phyloP scores from a whole-genome alignment of 2,329 filamentous ascomycete species.

The Xylariaceae sp. region DNA sequence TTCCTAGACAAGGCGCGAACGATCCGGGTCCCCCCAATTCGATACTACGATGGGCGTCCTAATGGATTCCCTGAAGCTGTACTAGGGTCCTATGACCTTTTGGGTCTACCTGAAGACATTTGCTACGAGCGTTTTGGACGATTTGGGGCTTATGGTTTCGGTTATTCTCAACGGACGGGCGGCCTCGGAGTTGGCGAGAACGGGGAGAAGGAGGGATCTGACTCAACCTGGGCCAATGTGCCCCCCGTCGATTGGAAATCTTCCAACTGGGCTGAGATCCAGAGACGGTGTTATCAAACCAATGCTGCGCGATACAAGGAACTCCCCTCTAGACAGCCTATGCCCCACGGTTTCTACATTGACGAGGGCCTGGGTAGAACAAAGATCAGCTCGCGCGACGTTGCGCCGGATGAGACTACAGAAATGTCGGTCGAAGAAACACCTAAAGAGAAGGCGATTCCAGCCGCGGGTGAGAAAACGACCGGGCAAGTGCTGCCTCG shows the following conservation, averaged over 20 bases:
- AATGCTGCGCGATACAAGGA: constrained; percentile 68
- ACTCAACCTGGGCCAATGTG: constrained; percentile 68
- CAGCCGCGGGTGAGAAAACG: constrained; percentile 13
- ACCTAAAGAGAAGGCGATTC: constrained; percentile 15
- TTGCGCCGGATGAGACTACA: constrained; percentile 9
- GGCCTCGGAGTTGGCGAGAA: constrained; percentile 82
- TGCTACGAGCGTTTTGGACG: constrained; percentile 92
- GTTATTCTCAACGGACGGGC: constrained; percentile 74
- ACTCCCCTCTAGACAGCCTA: constrained; percentile 33
- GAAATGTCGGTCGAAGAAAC: constrained; percentile 7
- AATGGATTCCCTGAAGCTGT: constrained; percentile 79
- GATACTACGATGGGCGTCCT: constrained; percentile 73
- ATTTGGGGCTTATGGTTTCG: constrained; percentile 83
- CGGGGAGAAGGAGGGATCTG: constrained; percentile 76
- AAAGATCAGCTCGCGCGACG: constrained; percentile 21
- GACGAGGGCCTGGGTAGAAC: constrained; percentile 29
- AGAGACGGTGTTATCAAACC: constrained; percentile 66
- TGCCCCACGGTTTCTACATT: constrained; percentile 49
- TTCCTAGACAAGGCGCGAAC: constrained; percentile 68
- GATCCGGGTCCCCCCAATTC: constrained; percentile 63
- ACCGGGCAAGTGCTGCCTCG: constrained; percentile 39
- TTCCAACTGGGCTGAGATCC: constrained; percentile 74
- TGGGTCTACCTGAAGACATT: constrained; percentile 76
- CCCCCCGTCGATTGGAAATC: constrained; percentile 72
- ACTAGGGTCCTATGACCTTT: constrained; percentile 79